Evolutionary conservation across 345 rosid species (phyloP).

Genomic region (Citrus unshiu): DNA sequence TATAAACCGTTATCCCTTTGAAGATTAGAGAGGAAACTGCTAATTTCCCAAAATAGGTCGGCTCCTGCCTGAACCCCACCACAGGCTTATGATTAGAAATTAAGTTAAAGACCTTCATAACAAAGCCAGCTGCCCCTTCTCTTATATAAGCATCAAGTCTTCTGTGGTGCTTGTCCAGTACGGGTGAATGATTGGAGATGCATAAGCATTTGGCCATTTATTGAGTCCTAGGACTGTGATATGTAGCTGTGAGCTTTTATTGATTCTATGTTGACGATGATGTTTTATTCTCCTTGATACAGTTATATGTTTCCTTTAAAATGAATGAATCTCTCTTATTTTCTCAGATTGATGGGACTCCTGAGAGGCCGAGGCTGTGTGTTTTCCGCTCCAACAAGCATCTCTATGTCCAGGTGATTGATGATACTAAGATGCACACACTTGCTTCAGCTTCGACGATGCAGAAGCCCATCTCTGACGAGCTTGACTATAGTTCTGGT

Average conservation of each 20-base stretch:
- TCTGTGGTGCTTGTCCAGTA: background rate
- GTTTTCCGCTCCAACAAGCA: conserved; percentile 93
- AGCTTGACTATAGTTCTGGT: conserved; percentile 56
- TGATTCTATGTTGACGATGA: background rate
- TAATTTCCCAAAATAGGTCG: background rate
- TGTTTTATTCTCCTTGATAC: background rate
- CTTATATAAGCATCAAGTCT: background rate
- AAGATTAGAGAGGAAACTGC: background rate
- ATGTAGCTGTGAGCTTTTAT: background rate
- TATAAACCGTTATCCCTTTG: background rate
- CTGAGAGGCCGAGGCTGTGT: conserved; percentile 81
- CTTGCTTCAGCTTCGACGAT: conserved; percentile 85
- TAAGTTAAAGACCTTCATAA: background rate
- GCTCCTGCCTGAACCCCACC: background rate
- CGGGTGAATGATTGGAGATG: background rate
- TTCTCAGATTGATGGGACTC: conserved; percentile 67
- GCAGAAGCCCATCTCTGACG: conserved; percentile 69
- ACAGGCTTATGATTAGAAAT: background rate
- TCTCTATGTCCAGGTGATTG: conserved; percentile 88
- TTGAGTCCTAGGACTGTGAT: background rate
- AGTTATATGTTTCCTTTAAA: background rate
- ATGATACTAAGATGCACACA: conserved; percentile 97
- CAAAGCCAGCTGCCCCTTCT: background rate
- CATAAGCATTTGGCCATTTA: background rate
- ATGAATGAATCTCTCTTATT: background rate